Conservation (phyloP, 768 basidiomycete species). For the Coprinellus aureogranulatus region DNA sequence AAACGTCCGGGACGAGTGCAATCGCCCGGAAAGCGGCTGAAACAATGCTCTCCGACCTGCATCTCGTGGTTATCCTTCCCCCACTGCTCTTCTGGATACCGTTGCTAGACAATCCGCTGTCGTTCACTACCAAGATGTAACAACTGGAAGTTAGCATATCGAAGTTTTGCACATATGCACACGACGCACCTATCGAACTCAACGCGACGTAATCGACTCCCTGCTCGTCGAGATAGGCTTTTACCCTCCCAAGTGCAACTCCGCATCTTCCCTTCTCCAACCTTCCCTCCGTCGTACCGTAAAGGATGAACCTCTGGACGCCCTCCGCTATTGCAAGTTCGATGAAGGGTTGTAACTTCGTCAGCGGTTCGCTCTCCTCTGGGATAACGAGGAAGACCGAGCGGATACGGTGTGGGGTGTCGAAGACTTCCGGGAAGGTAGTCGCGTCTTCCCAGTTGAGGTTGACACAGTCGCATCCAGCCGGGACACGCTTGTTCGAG, state of each 20-base stretch:
- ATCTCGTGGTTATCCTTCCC: too few species aligned
- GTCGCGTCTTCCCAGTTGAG: slow-evolving; percentile 37
- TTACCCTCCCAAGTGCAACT: slow-evolving; percentile 23
- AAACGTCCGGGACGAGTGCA: too few species aligned
- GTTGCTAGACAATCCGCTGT: too few species aligned
- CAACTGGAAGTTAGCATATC: not conserved
- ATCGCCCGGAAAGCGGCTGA: too few species aligned
- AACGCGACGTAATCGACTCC: slow-evolving; percentile 32
- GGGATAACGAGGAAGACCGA: slow-evolving; percentile 31
- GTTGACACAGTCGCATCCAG: slow-evolving; percentile 18
- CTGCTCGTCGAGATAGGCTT: slow-evolving; percentile 29
- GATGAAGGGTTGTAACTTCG: slow-evolving; percentile 24
- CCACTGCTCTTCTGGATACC: too few species aligned
- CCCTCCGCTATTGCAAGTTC: slow-evolving; percentile 24
- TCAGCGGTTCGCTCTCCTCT: slow-evolving; percentile 9
- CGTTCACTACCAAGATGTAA: too few species aligned
- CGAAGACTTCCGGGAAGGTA: slow-evolving; percentile 12
- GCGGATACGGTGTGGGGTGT: slow-evolving; percentile 17
- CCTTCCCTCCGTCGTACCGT: slow-evolving; percentile 17
- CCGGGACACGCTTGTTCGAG: slow-evolving; percentile 12
- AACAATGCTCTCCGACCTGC: too few species aligned
- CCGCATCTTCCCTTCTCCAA: not conserved
- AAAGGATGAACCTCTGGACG: slow-evolving; percentile 24
- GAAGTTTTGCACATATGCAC: slow-evolving; percentile 14
- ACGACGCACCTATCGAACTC: slow-evolving; percentile 37